Conservation (phyloP, 2,329 filamentous ascomycete genomes). For the Beauveria sp. region DNA sequence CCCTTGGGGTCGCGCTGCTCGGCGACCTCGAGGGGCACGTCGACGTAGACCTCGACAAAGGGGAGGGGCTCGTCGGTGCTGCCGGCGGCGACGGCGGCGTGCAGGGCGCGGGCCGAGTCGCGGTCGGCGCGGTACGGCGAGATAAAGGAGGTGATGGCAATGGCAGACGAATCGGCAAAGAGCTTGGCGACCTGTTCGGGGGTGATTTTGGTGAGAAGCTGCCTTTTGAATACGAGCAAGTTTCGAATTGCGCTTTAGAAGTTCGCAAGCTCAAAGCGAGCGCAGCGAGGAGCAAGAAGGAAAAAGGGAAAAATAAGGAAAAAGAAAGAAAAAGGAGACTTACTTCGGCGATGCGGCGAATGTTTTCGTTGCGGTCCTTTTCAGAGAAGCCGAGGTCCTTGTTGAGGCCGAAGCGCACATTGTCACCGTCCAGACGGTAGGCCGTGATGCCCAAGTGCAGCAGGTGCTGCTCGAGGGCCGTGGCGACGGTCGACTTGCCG, state of each 20-base stretch:
- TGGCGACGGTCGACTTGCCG: slow-evolving; percentile 95
- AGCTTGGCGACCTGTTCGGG: slow-evolving; percentile 68
- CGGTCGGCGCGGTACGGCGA: slow-evolving; percentile 88
- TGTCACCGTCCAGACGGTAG: slow-evolving; percentile 96
- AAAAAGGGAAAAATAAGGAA: too few species aligned
- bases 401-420: slow-evolving; percentile 96
- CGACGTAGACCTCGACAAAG: slow-evolving; percentile 91
- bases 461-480: slow-evolving; percentile 92
- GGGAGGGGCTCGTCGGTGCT: slow-evolving; percentile 62
- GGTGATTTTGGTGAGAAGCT: neutral
- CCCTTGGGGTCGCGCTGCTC: slow-evolving; percentile 97
- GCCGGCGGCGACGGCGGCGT: slow-evolving; percentile 42
- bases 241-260: neutral
- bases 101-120: slow-evolving; percentile 70
- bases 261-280: neutral
- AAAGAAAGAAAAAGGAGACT: neutral
- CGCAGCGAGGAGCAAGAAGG: neutral
- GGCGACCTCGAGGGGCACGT: slow-evolving; percentile 83
- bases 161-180: slow-evolving; percentile 81
- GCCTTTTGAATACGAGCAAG: slow-evolving; percentile 25
- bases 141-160: slow-evolving; percentile 95
- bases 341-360: slow-evolving; percentile 80
- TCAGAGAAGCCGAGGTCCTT: slow-evolving; percentile 95
- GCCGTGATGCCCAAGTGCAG: slow-evolving; percentile 75
- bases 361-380: slow-evolving; percentile 93